Base-by-base conservation (phyloP, 192 early-diverging fungal species). In the Podila verticillata region DNA sequence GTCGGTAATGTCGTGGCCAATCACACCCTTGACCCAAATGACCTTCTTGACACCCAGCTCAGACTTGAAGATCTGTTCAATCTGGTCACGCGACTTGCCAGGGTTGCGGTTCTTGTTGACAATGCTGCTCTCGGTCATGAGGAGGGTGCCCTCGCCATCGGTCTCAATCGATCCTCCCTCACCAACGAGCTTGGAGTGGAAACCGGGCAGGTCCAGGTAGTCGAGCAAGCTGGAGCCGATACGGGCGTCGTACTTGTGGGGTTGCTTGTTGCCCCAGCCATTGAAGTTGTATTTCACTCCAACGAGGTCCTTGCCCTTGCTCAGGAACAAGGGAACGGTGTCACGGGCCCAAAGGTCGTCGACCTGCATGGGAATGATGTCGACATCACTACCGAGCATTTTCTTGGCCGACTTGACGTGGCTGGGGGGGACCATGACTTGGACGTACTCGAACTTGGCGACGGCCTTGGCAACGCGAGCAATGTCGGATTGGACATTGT, bases 81-180 rank as follows among this genome's bases (percentile, higher is more conserved):
- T 71, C 61, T 71, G 15, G 61, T 66, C n/a, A 49, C 64, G 61
- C 31, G 69, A 64, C 60, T 28, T 57, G n/a, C 69, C 60, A 28
- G 69, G 69, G 61, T 71, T 71, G 7, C 69, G 69, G 51, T 71
- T 71, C 31, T 44, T 71, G 61, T 71, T 71, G 60, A 71, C 61
- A 12, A 71, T 71, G 24, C 69, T 64, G 36, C 69, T 71, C 39
- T 71, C 69, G 34, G 69, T 71, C 61, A 63, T 51, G 1, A 71
- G 39, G 19, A 66, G 22, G 22, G 69, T 71, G 61, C 69, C 69
- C 4, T 71, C 64, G 22, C 69, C 69, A 64, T 71, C 69, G 49
- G 64, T 66, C 44, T 71, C 69, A 15, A 71, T 57, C 61, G 61
- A 49, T 49, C 69, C 69, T 20, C 69, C 69, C 36, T 72, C 70